Percentiles rank a stretch among this genome's conserved stretches.
Evolutionary conservation across 768 basidiomycete genomes (phyloP).

Genomic region (Gymnopilus dilepis): DNA sequence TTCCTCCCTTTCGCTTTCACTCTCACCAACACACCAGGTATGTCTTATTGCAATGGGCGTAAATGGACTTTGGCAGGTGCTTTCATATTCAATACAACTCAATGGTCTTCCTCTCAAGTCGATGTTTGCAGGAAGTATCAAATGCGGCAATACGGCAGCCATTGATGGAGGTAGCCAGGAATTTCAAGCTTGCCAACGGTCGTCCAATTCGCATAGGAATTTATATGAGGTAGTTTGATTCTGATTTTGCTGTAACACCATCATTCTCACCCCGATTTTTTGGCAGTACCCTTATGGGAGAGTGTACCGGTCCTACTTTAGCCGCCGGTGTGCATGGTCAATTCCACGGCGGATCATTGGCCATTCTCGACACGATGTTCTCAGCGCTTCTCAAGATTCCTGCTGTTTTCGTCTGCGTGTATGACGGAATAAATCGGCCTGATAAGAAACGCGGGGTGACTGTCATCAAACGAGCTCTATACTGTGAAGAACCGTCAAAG

Average conservation of each 20-base stretch:
- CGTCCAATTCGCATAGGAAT: not conserved
- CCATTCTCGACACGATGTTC: slow-evolving; percentile 13
- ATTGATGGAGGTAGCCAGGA: not conserved
- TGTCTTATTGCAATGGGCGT: slow-evolving; percentile 3
- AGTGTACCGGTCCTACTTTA: slow-evolving; percentile 10
- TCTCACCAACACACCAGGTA: not conserved
- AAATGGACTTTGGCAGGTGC: slow-evolving; percentile 3
- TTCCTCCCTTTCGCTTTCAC: no score
- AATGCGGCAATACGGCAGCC: not conserved
- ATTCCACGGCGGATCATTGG: slow-evolving; percentile 1
- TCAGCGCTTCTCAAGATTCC: not conserved
- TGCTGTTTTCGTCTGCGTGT: slow-evolving; percentile 16
- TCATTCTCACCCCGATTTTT: no score
- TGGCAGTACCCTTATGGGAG: not conserved
- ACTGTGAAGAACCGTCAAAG: slow-evolving; percentile 4
- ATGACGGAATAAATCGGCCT: slow-evolving; percentile 18
- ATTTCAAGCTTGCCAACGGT: not conserved
- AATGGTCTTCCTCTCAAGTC: no score
- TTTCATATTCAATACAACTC: not conserved
- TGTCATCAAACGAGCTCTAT: not conserved
- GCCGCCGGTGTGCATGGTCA: not conserved
- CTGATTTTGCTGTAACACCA: slow-evolving; percentile 7
- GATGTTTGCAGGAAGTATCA: not conserved
- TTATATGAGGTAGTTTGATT: not conserved
- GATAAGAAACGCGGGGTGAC: slow-evolving; percentile 1